These are phyloP conservation scores for Fusarium graminum DNA, from an alignment of 2,329 filamentous ascomycete genomes.

Conservation along the genomic window DNA sequence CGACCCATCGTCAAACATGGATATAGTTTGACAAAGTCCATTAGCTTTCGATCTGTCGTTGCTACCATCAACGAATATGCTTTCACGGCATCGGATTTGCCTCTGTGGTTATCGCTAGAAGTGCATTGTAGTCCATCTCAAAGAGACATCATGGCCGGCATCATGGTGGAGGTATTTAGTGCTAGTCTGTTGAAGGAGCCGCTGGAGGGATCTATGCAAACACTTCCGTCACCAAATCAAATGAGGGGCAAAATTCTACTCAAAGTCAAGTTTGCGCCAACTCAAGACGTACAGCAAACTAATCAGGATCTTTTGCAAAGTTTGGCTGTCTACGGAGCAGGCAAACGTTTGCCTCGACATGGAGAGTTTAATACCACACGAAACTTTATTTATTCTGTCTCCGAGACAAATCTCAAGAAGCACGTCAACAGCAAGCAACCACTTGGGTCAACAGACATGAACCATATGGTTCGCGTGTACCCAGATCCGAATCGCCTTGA, in stretches of 20 bases:
- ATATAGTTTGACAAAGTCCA: slow-evolving; percentile 29
- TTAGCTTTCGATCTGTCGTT: slow-evolving; percentile 21
- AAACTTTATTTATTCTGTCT: slow-evolving; percentile 31
- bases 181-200: background rate
- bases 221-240: slow-evolving; percentile 10
- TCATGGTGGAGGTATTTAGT: slow-evolving; percentile 22
- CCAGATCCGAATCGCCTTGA: slow-evolving; percentile 32
- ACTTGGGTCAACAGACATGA: background rate
- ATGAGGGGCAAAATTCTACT: slow-evolving; percentile 19
- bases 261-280: slow-evolving; percentile 15
- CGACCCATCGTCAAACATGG: slow-evolving; percentile 33
- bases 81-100: slow-evolving; percentile 19
- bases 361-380: background rate
- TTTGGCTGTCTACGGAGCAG: slow-evolving; percentile 28
- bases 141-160: slow-evolving; percentile 13
- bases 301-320: slow-evolving; percentile 9
- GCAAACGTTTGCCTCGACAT: slow-evolving; percentile 1
- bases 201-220: rapidly evolving
- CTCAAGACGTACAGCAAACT: rapidly evolving
- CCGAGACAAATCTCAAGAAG: slow-evolving; percentile 16
- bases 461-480: slow-evolving; percentile 26
- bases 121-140: slow-evolving; percentile 19
- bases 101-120: slow-evolving; percentile 26
- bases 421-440: background rate
- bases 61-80: slow-evolving; percentile 6